Evolutionary conservation across 768 basidiomycete genomes (phyloP).

Genomic region (Boletus edulis): DNA sequence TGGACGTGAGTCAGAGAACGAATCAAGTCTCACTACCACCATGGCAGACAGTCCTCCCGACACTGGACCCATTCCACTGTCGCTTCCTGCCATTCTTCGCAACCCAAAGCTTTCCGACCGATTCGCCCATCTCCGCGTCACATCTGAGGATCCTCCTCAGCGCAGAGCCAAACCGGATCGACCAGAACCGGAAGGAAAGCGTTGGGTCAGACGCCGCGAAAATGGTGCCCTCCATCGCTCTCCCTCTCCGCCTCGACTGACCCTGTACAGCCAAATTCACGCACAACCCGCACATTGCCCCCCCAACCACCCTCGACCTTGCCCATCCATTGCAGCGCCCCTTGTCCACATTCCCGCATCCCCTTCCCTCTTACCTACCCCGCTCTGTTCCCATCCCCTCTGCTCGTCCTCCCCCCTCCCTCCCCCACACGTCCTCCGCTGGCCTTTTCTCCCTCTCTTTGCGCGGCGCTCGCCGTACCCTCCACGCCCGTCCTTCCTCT

Average conservation of each 20-base stretch:
- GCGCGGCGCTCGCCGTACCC: conserved; percentile 68
- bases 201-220: conserved; percentile 72
- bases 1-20: too few species aligned
- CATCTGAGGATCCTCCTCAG: background rate
- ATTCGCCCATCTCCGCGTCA: conserved; percentile 55
- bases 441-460: conserved; percentile 76
- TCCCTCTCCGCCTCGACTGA: background rate
- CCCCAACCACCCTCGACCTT: conserved; percentile 60
- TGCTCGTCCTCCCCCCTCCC: conserved; percentile 35
- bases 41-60: background rate
- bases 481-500: conserved; percentile 52
- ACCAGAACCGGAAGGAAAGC: conserved; percentile 72
- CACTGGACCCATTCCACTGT: conserved; percentile 43
- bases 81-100: conserved; percentile 70
- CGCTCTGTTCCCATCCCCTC: conserved; percentile 56
- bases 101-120: conserved; percentile 52
- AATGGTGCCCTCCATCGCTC: conserved; percentile 47
- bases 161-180: conserved; percentile 42
- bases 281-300: conserved; percentile 69
- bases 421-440: conserved; percentile 60
- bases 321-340: conserved; percentile 40
- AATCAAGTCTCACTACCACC: too few species aligned
- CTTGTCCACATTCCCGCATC: conserved; percentile 68
- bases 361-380: conserved; percentile 67
- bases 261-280: conserved; percentile 56